Percentiles rank a stretch among this genome's conserved stretches.
Conservation (phyloP, 768 basidiomycete genomes). For the Tricholoma saponaceum region DNA sequence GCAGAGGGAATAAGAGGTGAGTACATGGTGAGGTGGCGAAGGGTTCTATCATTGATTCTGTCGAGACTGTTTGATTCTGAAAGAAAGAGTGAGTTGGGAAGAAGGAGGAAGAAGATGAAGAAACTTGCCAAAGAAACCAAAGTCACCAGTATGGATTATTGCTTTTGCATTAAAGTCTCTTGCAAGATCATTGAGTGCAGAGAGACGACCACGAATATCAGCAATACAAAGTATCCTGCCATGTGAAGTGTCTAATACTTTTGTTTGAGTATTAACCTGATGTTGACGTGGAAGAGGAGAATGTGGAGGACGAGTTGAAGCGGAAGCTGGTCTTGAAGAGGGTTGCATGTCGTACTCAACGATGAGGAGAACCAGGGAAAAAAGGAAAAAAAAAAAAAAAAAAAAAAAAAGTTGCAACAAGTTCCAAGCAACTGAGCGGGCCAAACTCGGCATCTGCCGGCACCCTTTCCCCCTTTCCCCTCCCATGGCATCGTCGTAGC, state of each 20-base stretch:
- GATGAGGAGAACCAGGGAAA: constrained; percentile 14
- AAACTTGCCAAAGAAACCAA: constrained; percentile 89
- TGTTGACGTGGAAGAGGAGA: constrained; percentile 50
- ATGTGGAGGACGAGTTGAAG: constrained; percentile 52
- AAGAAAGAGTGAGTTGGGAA: not conserved
- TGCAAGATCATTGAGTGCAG: constrained; percentile 87
- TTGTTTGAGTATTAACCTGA: constrained; percentile 74
- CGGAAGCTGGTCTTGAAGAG: constrained; percentile 53
- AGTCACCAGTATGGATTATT: constrained; percentile 97
- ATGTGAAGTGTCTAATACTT: constrained; percentile 71
- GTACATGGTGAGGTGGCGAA: constrained; percentile 94
- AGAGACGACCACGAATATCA: constrained; percentile 86
- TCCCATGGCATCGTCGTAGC: not conserved
- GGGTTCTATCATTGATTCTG: constrained; percentile 91
- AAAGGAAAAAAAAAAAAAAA: too few relatives aligned
- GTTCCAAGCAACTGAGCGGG: too few relatives aligned
- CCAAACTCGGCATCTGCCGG: not conserved
- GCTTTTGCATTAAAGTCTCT: constrained; percentile 85
- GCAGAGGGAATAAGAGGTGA: constrained; percentile 87
- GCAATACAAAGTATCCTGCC: constrained; percentile 93
- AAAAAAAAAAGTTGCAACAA: too few relatives aligned
- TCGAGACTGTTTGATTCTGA: constrained; percentile 77
- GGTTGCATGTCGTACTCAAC: constrained; percentile 40
- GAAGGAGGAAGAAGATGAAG: not conserved
- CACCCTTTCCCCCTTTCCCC: not conserved